A percentile compares a stretch with the other conserved stretches of the same genome.
phyloP scores from a whole-genome alignment of 345 rosid species.

The Xanthoceras sorbifolium region DNA sequence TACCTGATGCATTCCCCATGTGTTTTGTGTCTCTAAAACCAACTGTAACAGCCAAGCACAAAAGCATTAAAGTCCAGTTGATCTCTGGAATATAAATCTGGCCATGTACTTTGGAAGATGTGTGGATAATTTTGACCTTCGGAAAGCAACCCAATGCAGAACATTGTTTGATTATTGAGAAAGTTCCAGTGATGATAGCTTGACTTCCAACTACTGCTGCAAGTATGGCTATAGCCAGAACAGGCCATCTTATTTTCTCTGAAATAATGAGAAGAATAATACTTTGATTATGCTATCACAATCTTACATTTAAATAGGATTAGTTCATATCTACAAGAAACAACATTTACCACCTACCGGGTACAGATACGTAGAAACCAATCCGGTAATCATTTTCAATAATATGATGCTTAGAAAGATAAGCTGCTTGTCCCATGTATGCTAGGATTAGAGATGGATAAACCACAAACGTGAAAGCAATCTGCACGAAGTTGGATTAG shows the following conservation, averaged over 20 bases:
- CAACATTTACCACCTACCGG: constrained; percentile 49
- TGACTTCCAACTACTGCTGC: constrained; percentile 99
- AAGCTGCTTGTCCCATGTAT: constrained; percentile 99
- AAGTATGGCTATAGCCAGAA: constrained; percentile 85
- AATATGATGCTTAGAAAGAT: constrained; percentile 79
- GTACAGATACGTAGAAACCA: constrained; percentile 96
- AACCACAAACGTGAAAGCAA: constrained; percentile 87
- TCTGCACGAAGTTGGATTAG: constrained; percentile 45
- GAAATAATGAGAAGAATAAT: constrained; percentile 25
- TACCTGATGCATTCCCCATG: constrained; percentile 95
- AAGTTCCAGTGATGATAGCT: constrained; percentile 95
- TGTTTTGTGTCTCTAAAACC: constrained; percentile 91
- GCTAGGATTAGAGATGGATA: constrained; percentile 96
- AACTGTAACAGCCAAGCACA: constrained; percentile 90
- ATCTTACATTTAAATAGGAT: background rate
- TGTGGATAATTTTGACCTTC: constrained; percentile 83
- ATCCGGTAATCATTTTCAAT: constrained; percentile 59
- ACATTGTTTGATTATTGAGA: constrained; percentile 95
- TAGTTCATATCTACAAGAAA: constrained; percentile 10
- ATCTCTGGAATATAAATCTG: constrained; percentile 97
- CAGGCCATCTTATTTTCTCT: constrained; percentile 95
- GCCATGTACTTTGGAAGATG: constrained; percentile 88
- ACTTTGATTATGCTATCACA: constrained; percentile 2
- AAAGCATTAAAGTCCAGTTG: constrained; percentile 93
- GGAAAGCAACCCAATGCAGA: constrained; percentile 96